These are phyloP conservation scores for Psilocybe cyanescens DNA, from an alignment of 768 basidiomycete species.

Conservation along the genomic window DNA sequence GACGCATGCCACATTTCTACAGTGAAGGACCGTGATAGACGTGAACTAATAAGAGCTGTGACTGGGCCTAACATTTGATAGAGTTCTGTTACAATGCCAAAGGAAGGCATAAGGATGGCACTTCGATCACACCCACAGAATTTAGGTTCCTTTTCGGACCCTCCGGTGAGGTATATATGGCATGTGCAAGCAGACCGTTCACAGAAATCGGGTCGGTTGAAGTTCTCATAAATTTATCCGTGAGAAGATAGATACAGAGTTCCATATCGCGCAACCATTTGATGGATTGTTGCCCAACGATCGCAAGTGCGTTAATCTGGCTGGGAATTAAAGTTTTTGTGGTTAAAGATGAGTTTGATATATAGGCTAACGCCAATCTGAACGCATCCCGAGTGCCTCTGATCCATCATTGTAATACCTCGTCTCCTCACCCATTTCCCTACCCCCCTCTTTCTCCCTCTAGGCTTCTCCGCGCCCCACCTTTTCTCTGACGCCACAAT, in stretches of 20 bases:
- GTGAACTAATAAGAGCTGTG: too few relatives aligned
- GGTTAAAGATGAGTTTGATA: too few relatives aligned
- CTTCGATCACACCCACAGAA: too few relatives aligned
- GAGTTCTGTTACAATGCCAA: too few relatives aligned
- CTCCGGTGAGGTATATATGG: too few relatives aligned
- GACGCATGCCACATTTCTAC: too few relatives aligned
- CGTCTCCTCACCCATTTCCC: background rate
- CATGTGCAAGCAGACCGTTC: too few relatives aligned
- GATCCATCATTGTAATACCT: background rate
- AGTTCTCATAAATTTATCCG: background rate
- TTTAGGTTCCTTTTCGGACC: too few relatives aligned
- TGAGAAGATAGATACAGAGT: background rate
- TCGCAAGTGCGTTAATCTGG: background rate
- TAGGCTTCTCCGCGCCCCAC: background rate
- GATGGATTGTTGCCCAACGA: background rate
- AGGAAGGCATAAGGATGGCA: too few relatives aligned
- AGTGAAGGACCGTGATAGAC: too few relatives aligned
- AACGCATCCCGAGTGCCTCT: background rate
- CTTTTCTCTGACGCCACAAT: background rate
- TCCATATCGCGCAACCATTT: background rate
- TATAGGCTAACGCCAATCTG: background rate
- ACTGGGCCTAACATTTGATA: too few relatives aligned
- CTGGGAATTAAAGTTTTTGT: background rate
- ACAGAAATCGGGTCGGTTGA: too few relatives aligned
- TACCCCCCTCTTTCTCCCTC: background rate